Base-by-base conservation (phyloP, 768 basidiomycete species). In the Auriscalpium orientale region DNA sequence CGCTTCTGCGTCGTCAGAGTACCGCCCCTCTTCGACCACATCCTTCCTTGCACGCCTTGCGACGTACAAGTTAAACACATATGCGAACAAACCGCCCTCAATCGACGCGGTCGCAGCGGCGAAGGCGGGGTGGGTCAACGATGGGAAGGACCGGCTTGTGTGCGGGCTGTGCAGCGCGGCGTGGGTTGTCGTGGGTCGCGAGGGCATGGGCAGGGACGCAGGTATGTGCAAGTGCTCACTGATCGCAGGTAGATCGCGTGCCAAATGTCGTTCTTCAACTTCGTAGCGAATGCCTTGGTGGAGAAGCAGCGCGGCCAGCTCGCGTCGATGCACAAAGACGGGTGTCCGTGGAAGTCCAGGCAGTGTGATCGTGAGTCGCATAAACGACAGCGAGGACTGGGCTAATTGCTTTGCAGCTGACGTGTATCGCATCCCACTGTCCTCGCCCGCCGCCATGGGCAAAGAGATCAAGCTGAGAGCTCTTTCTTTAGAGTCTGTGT, bases 121-220 rank as follows among this genome's bases (percentile, higher is more conserved):
- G 0, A 88, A 81, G 67, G 89, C 87, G 65, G 90, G 90, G 2
- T 93, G 90, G 90, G 73, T 79, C 21, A 92, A 92, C 58, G 83
- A 90, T 51, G 87, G 88, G 45, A 90, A 88, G 68, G 89, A 91
- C 56, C 76, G 89, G 48, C 69, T 91, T 18, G 76, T 86, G 2
- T 91, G 89, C 62, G 83, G 83, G 3, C 69, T 91, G 16, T 91
- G 89, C 62, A 74, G 72, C 55, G 76, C 77, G 11, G 86, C 86
- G 35, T 91, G 89, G 89, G 83, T 89, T 7, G 76, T 90, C 15
- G 83, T 75, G 4, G 78, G 82, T 34, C 78, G 80, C 52, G 82
- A 85, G 46, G 83, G 88, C n/a, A 79, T 91, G 81, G 77, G 65
- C 54, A 79, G 79, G 58, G 89, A 90, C 65, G 87, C 87, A 61